Evolutionary conservation across 257 asterid species (phyloP).

Genomic region (Phtheirospermum japonicum): DNA sequence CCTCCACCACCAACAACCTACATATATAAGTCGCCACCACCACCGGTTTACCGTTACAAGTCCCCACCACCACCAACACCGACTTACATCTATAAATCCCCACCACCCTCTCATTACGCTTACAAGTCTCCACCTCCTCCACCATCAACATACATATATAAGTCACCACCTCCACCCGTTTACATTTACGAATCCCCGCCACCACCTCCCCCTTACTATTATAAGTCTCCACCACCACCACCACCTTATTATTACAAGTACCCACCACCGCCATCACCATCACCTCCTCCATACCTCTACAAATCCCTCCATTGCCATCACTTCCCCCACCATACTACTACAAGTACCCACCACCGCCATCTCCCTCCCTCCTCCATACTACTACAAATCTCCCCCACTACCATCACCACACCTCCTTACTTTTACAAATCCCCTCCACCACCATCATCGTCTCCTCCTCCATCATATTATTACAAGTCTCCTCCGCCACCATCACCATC

Average conservation of each 20-base stretch:
- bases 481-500: slow-evolving; percentile 36
- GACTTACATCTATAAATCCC: slow-evolving; percentile 27
- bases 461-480: slow-evolving; percentile 27
- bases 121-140: slow-evolving; percentile 32
- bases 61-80: slow-evolving; percentile 46
- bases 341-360: slow-evolving; percentile 36
- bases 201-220: slow-evolving; percentile 21
- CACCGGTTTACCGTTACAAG: slow-evolving; percentile 27
- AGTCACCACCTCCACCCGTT: slow-evolving; percentile 26
- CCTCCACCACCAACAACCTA: slow-evolving; percentile 34
- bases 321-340: slow-evolving; percentile 36
- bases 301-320: slow-evolving; percentile 25
- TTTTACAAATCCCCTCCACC: slow-evolving; percentile 35
- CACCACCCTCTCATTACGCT: slow-evolving; percentile 28
- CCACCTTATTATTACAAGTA: slow-evolving; percentile 19
- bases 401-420: slow-evolving; percentile 2
- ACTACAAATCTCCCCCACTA: background rate
- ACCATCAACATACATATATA: too few relatives aligned
- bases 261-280: slow-evolving; percentile 30
- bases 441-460: slow-evolving; percentile 30
- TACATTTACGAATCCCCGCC: slow-evolving; percentile 34
- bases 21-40: slow-evolving; percentile 32
- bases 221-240: background rate
- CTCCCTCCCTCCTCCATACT: slow-evolving; percentile 15
- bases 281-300: slow-evolving; percentile 24